phyloP scores from a whole-genome alignment of 139 green algal species.

The Spirogloea muscicola region DNA sequence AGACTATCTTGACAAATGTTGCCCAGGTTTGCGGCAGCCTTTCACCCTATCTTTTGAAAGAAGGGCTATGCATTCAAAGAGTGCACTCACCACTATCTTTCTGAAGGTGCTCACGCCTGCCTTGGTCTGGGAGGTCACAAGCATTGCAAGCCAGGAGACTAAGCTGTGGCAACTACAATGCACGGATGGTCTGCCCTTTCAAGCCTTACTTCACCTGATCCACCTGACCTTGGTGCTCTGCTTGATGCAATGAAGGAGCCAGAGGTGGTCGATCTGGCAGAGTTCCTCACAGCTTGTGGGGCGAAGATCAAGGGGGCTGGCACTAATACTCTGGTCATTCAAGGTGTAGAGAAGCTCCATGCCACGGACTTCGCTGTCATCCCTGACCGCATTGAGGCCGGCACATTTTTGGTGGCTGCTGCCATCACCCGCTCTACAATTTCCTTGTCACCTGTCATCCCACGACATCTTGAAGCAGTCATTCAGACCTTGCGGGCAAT shows the following conservation, averaged over 20 bases:
- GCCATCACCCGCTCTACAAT: slow-evolving; percentile 54
- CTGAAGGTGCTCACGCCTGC: too few relatives aligned
- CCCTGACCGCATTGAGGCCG: slow-evolving; percentile 60
- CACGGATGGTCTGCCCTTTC: too few relatives aligned
- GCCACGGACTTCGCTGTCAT: slow-evolving; percentile 54
- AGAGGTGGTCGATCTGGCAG: slow-evolving; percentile 56
- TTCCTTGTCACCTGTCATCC: slow-evolving; percentile 46
- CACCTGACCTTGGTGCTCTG: too few relatives aligned
- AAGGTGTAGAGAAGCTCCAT: slow-evolving; percentile 40
- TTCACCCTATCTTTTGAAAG: background rate
- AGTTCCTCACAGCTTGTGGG: slow-evolving; percentile 54
- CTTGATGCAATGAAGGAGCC: too few relatives aligned
- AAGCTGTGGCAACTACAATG: too few relatives aligned
- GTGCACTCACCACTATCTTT: too few relatives aligned
- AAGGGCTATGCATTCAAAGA: too few relatives aligned
- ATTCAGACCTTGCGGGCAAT: slow-evolving; percentile 45
- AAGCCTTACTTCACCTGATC: too few relatives aligned
- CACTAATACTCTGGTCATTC: slow-evolving; percentile 43
- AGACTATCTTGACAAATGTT: slow-evolving; percentile 50
- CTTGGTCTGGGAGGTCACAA: too few relatives aligned
- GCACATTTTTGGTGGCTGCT: slow-evolving; percentile 54
- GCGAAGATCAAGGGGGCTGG: slow-evolving; percentile 46
- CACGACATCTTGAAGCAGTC: slow-evolving; percentile 43
- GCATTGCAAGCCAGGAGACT: too few relatives aligned
- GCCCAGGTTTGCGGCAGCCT: slow-evolving; percentile 33